Evolutionary conservation across 331 rosid species (phyloP).

Genomic region (Dryas integrifolia): DNA sequence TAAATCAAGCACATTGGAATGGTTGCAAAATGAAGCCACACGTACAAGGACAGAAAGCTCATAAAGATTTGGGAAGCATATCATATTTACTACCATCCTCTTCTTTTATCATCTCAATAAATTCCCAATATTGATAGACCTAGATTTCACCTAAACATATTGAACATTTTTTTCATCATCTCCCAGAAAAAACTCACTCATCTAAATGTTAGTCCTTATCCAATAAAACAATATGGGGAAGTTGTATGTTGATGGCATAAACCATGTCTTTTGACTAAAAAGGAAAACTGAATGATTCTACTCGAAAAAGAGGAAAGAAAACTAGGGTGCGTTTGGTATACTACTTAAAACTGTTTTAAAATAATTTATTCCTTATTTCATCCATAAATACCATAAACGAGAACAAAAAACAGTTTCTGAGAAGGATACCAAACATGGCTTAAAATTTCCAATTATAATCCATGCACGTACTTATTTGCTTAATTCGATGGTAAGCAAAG

Average conservation of each 20-base stretch:
- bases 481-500: slow-evolving; percentile 3
- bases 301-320: background rate
- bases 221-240: background rate
- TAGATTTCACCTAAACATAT: background rate
- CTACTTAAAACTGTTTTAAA: too few species aligned
- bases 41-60: background rate
- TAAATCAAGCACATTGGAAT: slow-evolving; percentile 3
- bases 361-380: too few species aligned
- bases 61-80: background rate
- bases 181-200: background rate
- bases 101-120: background rate
- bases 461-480: background rate
- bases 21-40: slow-evolving; percentile 7
- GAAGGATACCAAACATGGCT: too few species aligned
- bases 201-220: background rate
- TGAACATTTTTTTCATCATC: background rate
- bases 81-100: background rate
- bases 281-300: background rate
- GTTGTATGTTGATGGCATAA: background rate
- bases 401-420: too few species aligned
- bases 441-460: background rate
- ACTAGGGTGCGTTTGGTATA: background rate
- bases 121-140: background rate
- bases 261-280: background rate
- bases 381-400: too few species aligned